Percentiles rank a stretch among this genome's conserved stretches.
Conservation (phyloP, 768 basidiomycete genomes). For the Coprinellus micaceus region DNA sequence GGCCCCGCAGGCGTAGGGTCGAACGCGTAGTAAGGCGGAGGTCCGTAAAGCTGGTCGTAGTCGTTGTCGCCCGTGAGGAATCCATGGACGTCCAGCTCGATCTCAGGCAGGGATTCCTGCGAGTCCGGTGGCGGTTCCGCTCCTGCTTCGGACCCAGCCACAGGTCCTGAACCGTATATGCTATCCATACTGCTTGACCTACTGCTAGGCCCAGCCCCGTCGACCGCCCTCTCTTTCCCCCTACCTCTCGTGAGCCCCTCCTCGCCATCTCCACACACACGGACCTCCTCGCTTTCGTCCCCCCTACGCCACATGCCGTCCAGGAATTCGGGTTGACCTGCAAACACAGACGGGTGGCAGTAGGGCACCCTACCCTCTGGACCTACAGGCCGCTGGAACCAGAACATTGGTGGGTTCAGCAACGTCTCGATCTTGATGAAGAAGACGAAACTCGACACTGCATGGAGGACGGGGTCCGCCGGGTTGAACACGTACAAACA, state of each 20-base stretch:
- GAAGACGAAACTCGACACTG: constrained; percentile 46
- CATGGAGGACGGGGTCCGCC: constrained; percentile 15
- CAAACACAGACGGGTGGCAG: neutral
- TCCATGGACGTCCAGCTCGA: constrained; percentile 1
- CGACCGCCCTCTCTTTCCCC: neutral
- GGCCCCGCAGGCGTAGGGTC: too few relatives aligned
- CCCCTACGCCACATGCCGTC: neutral
- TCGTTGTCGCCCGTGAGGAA: neutral
- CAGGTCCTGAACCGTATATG: too few relatives aligned
- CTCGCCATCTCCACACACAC: neutral
- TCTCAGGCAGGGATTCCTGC: constrained; percentile 1
- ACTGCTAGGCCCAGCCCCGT: neutral
- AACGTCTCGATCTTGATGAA: constrained; percentile 45
- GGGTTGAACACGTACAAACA: constrained; percentile 46
- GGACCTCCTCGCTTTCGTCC: neutral
- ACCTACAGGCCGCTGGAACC: constrained; percentile 15
- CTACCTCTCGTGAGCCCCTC: neutral
- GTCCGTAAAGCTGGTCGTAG: too few relatives aligned
- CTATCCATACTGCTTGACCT: neutral
- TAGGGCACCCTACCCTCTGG: neutral
- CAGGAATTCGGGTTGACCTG: neutral
- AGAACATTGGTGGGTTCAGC: constrained; percentile 27
- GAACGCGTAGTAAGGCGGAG: too few relatives aligned
- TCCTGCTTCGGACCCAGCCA: too few relatives aligned
- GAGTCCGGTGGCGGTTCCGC: neutral